These are phyloP conservation scores for Leucocoprinus leucothites DNA, from an alignment of 768 basidiomycete species.

Conservation along the genomic window DNA sequence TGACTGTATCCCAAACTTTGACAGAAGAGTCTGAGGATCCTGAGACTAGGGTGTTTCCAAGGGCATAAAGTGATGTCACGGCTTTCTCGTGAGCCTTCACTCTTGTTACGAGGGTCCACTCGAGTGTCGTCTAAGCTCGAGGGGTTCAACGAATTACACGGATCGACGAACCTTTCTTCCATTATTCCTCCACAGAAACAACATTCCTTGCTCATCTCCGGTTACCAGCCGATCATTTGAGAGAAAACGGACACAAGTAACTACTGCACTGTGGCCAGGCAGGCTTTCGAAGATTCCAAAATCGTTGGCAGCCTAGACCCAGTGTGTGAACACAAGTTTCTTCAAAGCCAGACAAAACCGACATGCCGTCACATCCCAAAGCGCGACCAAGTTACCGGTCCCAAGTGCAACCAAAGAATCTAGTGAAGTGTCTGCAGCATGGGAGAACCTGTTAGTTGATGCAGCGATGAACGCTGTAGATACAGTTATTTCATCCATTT, in stretches of 20 bases:
- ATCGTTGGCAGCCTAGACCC: slow-evolving; percentile 41
- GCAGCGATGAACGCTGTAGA: slow-evolving; percentile 42
- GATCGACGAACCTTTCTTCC: slow-evolving; percentile 30
- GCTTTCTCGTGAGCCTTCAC: slow-evolving; percentile 64
- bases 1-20: slow-evolving; percentile 64
- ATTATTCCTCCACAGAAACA: slow-evolving; percentile 62
- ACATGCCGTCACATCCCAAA: slow-evolving; percentile 42
- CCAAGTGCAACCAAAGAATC: slow-evolving; percentile 45
- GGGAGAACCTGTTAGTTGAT: slow-evolving; percentile 43
- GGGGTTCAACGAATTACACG: not conserved
- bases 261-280: slow-evolving; percentile 65
- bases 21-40: slow-evolving; percentile 82
- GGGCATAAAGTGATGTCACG: slow-evolving; percentile 63
- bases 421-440: slow-evolving; percentile 44
- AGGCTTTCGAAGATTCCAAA: slow-evolving; percentile 66
- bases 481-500: slow-evolving; percentile 21
- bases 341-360: slow-evolving; percentile 8
- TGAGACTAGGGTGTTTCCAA: slow-evolving; percentile 54
- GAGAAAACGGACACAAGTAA: slow-evolving; percentile 78
- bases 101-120: slow-evolving; percentile 55
- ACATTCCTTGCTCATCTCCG: slow-evolving; percentile 72
- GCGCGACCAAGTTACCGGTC: slow-evolving; percentile 39
- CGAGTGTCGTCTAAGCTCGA: slow-evolving; percentile 18
- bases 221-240: slow-evolving; percentile 51
- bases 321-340: slow-evolving; percentile 1